These are phyloP conservation scores for Brassica cretica DNA, from an alignment of 345 rosid genomes.

Conservation along the genomic window DNA sequence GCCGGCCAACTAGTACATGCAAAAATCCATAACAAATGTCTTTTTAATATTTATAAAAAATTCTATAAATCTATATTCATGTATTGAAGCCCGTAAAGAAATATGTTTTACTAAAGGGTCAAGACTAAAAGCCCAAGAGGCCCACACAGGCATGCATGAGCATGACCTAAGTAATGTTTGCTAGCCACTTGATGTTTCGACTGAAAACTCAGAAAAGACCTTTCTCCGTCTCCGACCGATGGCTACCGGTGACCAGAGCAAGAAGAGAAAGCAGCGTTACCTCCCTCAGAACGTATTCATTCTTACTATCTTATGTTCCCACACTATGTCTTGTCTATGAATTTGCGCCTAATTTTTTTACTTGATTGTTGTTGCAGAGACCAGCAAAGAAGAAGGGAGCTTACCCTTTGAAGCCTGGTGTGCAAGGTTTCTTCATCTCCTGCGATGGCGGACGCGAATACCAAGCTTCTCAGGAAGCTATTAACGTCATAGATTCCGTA, in stretches of 20 bases:
- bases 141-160: conserved; percentile 10
- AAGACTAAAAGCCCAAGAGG: conserved; percentile 8
- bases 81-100: background rate
- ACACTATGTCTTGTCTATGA: background rate
- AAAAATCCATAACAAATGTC: background rate
- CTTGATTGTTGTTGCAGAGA: conserved; percentile 45
- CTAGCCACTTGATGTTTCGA: background rate
- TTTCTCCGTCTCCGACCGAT: conserved; percentile 39
- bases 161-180: conserved; percentile 24
- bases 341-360: background rate
- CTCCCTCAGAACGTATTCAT: conserved; percentile 65
- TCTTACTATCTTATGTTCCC: background rate
- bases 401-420: conserved; percentile 82
- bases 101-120: background rate
- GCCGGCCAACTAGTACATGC: background rate
- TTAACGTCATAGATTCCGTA: conserved; percentile 83
- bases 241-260: conserved; percentile 52
- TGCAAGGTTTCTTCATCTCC: conserved; percentile 56
- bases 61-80: background rate
- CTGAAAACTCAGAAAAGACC: conserved; percentile 2
- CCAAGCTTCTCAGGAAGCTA: conserved; percentile 79
- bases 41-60: background rate
- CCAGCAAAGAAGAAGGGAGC: conserved; percentile 84
- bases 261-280: conserved; percentile 76
- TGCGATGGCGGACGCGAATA: background rate